Conservation (phyloP, 495 filamentous ascomycete species). For the Hyaloscypha variabilis region DNA sequence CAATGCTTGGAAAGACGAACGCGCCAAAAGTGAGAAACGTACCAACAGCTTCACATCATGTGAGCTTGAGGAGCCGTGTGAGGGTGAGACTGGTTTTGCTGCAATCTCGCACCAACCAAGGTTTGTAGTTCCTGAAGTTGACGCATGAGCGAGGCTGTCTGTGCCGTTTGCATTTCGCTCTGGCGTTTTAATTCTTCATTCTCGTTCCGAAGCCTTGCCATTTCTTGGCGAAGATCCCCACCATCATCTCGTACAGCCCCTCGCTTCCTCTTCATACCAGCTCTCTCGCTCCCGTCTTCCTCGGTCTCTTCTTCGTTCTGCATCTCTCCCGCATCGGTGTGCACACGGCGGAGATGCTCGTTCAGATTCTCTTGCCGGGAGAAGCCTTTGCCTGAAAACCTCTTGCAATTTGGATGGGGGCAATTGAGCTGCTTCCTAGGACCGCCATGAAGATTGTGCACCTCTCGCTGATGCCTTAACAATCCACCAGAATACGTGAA, state of each 20-base stretch:
- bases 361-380: conserved; percentile 85
- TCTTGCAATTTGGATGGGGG: conserved; percentile 77
- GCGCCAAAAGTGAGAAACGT: not conserved
- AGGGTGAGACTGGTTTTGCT: conserved; percentile 32
- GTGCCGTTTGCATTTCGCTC: conserved; percentile 22
- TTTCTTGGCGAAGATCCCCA: conserved; percentile 55
- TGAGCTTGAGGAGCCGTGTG: conserved; percentile 18
- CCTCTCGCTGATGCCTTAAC: conserved; percentile 85
- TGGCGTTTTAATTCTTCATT: conserved; percentile 42
- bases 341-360: conserved; percentile 83
- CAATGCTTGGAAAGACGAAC: conserved; percentile 1
- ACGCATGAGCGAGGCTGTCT: conserved; percentile 40
- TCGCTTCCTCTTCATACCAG: conserved; percentile 31
- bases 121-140: conserved; percentile 47
- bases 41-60: conserved; percentile 19
- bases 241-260: conserved; percentile 36
- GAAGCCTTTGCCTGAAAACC: conserved; percentile 77
- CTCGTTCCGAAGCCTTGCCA: conserved; percentile 58
- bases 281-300: conserved; percentile 28
- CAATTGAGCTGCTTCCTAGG: conserved; percentile 80
- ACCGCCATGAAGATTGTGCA: conserved; percentile 69
- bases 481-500: conserved; percentile 94
- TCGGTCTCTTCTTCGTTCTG: conserved; percentile 37
- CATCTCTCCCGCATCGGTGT: conserved; percentile 52
- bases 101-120: conserved; percentile 32